A percentile compares a stretch with the other conserved stretches of the same genome.
Evolutionary conservation across 768 basidiomycete species (phyloP).

Genomic region (Mycena olivaceomarginata): DNA sequence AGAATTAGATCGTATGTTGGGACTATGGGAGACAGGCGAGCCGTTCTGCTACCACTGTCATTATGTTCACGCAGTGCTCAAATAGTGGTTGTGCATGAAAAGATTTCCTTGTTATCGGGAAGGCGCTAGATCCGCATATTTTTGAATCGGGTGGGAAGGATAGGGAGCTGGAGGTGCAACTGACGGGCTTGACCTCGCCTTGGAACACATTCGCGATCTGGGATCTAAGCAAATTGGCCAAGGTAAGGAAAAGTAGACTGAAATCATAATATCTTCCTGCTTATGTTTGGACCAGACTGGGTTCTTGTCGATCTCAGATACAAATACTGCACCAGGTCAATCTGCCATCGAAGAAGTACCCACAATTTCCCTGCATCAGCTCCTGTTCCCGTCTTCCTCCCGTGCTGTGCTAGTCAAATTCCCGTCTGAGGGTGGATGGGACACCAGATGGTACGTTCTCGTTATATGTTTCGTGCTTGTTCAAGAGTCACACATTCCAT

Average conservation of each 20-base stretch:
- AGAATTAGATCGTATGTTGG: conserved; percentile 35
- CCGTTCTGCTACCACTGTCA: conserved; percentile 25
- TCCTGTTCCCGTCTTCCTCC: conserved; percentile 31
- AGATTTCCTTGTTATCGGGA: conserved; percentile 33
- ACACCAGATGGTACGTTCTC: conserved; percentile 28
- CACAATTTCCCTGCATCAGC: conserved; percentile 35
- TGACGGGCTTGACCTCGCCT: conserved; percentile 34
- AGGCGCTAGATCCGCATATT: conserved; percentile 27
- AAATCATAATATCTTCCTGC: conserved; percentile 25
- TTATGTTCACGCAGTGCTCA: conserved; percentile 19
- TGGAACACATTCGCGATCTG: conserved; percentile 36
- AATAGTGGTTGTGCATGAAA: conserved; percentile 27
- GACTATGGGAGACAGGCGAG: conserved; percentile 31
- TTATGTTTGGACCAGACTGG: conserved; percentile 27
- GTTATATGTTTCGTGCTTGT: conserved; percentile 10
- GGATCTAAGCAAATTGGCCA: conserved; percentile 33
- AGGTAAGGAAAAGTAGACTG: conserved; percentile 23
- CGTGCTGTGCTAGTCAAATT: conserved; percentile 33
- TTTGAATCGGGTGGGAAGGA: conserved; percentile 25
- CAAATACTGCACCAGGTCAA: conserved; percentile 34
- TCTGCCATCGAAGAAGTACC: conserved; percentile 37
- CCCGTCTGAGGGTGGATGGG: conserved; percentile 31
- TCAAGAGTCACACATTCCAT: conserved; percentile 20
- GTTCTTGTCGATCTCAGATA: conserved; percentile 32
- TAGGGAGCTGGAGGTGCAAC: conserved; percentile 26